Evolutionary conservation across 139 green algal genomes (phyloP).

Genomic region (Volvox africanus): DNA sequence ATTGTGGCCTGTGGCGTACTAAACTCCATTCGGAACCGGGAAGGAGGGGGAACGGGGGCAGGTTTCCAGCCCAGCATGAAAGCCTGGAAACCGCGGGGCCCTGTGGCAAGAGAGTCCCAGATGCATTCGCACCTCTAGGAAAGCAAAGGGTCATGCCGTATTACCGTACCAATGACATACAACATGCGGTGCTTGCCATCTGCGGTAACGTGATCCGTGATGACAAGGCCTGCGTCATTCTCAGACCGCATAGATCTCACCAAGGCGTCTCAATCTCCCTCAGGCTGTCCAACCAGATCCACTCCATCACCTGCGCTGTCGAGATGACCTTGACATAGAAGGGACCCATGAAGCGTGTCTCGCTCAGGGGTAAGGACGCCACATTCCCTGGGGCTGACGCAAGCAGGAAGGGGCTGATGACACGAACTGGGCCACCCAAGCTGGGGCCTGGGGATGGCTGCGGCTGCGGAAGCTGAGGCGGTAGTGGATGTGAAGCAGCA

Average conservation of each 20-base stretch:
- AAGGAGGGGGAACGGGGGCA: too few relatives aligned
- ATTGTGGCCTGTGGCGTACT: too few relatives aligned
- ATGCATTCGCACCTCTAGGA: too few relatives aligned
- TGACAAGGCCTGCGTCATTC: too few relatives aligned
- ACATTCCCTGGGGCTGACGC: background rate
- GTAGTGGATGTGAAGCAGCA: background rate
- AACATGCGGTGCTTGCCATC: too few relatives aligned
- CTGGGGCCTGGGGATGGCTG: background rate
- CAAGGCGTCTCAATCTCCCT: background rate
- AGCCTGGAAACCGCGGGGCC: too few relatives aligned
- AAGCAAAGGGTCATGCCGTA: too few relatives aligned
- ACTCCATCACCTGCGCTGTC: background rate
- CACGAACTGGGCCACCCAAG: background rate
- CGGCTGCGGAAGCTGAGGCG: background rate
- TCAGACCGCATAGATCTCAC: background rate
- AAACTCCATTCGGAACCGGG: too few relatives aligned
- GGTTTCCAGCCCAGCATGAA: too few relatives aligned
- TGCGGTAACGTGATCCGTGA: too few relatives aligned
- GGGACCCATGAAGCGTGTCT: background rate
- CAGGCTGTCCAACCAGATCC: constrained; percentile 30
- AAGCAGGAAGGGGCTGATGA: constrained; percentile 1
- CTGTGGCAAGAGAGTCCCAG: too few relatives aligned
- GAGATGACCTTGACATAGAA: constrained; percentile 9
- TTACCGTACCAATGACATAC: too few relatives aligned
- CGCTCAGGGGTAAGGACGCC: background rate